Evolutionary conservation across 805 yeast genomes (phyloP).

Genomic region (Ogataea methanolica): DNA sequence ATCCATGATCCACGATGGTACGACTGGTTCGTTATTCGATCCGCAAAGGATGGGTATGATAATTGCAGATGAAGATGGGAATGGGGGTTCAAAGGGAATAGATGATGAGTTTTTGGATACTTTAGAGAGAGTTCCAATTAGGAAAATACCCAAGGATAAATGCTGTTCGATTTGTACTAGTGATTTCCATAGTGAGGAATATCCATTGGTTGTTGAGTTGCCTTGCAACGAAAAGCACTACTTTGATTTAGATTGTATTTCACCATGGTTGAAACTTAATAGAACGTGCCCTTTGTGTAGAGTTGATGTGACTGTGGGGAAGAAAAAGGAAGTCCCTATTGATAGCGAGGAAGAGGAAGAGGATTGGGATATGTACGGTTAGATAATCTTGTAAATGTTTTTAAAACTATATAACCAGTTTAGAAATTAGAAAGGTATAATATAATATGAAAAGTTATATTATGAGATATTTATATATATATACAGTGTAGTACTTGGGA

Average conservation of each 20-base stretch:
- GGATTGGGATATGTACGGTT: conserved; percentile 79
- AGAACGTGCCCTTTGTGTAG: conserved; percentile 86
- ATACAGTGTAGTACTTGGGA: conserved; percentile 2
- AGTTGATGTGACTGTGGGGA: conserved; percentile 56
- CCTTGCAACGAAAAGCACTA: conserved; percentile 66
- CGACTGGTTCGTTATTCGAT: conserved; percentile 3
- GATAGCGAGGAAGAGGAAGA: conserved; percentile 62
- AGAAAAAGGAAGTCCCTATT: conserved; percentile 30
- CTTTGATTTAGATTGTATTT: conserved; percentile 86
- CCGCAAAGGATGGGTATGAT: conserved; percentile 6
- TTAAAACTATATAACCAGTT: neutral
- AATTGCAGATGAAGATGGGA: neutral
- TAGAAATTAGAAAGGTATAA: neutral
- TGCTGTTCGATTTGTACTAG: conserved; percentile 84
- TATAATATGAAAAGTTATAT: neutral
- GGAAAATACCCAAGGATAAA: conserved; percentile 41
- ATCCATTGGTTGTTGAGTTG: conserved; percentile 74
- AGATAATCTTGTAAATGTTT: conserved; percentile 1
- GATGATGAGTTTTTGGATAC: conserved; percentile 68
- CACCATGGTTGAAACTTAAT: conserved; percentile 78
- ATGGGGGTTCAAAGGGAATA: conserved; percentile 41
- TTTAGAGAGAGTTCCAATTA: conserved; percentile 59
- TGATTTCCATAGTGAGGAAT: conserved; percentile 62
- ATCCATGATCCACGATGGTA: conserved; percentile 2
- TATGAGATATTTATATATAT: conserved; percentile 2